These are phyloP conservation scores for Picea glauca DNA, from an alignment of 75 land plant species.

Conservation along the genomic window DNA sequence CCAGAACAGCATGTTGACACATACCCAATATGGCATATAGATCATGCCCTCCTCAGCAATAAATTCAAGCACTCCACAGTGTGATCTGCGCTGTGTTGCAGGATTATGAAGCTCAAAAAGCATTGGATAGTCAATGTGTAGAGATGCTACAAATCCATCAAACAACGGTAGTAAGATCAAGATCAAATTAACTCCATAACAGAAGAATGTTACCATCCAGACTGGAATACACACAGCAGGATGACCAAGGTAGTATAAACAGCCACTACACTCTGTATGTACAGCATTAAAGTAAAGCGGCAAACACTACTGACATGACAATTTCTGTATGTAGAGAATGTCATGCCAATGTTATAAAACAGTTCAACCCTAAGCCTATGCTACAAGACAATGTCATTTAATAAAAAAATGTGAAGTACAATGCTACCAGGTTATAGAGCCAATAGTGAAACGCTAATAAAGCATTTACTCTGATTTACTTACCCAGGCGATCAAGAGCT, in stretches of 20 bases:
- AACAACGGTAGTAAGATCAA: background rate
- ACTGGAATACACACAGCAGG: background rate
- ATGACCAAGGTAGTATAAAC: background rate
- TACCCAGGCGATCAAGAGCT: conserved; percentile 87
- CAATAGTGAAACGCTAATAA: background rate
- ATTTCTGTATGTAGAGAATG: too few species aligned
- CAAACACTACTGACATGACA: too few species aligned
- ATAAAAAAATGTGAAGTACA: background rate
- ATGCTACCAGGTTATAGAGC: background rate
- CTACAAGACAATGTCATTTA: background rate
- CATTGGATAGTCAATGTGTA: conserved; percentile 69
- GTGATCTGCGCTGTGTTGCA: conserved; percentile 15
- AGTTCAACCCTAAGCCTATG: background rate
- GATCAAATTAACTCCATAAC: background rate
- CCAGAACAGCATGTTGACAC: background rate
- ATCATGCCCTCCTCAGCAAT: conserved; percentile 33
- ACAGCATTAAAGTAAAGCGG: background rate
- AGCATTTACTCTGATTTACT: background rate
- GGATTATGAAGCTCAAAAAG: conserved; percentile 28
- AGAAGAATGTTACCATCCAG: background rate
- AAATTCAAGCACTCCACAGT: conserved; percentile 34
- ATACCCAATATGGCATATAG: conserved; percentile 34
- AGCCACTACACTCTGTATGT: background rate
- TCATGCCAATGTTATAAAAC: too few species aligned
- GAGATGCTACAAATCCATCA: conserved; percentile 18